Conservation (phyloP, 345 rosid genomes). For the Moricandia moricandioides region DNA sequence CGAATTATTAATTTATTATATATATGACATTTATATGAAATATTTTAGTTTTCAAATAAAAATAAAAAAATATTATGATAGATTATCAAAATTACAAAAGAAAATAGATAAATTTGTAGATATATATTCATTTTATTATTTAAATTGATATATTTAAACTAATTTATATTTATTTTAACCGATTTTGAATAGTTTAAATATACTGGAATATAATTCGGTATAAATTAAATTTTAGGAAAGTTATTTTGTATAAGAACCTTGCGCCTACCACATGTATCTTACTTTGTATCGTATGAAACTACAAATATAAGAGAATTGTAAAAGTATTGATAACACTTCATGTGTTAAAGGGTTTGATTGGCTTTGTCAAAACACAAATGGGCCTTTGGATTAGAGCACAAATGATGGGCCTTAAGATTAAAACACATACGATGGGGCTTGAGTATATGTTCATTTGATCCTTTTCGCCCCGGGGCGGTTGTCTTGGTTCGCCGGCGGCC, state of each 20-base stretch:
- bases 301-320: not conserved
- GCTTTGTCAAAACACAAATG: not conserved
- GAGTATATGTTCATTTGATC: not conserved
- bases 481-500: conserved; percentile 7
- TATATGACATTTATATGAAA: no score
- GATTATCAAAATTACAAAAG: no score
- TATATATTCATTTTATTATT: no score
- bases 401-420: not conserved
- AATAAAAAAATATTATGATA: no score
- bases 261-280: not conserved
- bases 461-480: not conserved
- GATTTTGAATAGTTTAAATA: no score
- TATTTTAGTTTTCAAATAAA: no score
- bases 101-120: no score
- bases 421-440: conserved; percentile 10
- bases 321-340: not conserved
- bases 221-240: no score
- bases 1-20: no score
- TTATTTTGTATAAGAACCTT: not conserved
- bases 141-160: no score
- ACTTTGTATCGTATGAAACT: not conserved
- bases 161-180: no score
- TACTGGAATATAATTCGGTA: no score
- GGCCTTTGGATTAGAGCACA: not conserved
- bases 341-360: not conserved